phyloP scores from a whole-genome alignment of 495 filamentous ascomycete genomes.

The Podospora anserina region DNA sequence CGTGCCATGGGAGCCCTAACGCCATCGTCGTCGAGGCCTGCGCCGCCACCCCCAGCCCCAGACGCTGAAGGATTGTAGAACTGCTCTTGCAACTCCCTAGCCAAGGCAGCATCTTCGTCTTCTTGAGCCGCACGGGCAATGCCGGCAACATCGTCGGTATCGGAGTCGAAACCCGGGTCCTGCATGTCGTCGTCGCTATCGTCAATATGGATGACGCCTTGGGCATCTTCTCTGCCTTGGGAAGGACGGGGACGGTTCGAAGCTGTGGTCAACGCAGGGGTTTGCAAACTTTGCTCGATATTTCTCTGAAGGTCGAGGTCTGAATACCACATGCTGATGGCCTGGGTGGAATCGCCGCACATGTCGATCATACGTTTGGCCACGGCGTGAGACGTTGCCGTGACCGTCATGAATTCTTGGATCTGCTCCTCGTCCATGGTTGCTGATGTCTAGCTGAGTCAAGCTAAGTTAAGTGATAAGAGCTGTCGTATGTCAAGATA shows the following conservation, averaged over 20 bases:
- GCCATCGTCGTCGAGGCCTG: conserved; percentile 48
- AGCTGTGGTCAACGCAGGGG: conserved; percentile 29
- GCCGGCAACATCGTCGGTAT: conserved; percentile 34
- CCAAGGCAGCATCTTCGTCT: conserved; percentile 93
- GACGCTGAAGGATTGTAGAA: conserved; percentile 60
- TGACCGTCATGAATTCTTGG: conserved; percentile 62
- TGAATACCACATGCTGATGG: conserved; percentile 84
- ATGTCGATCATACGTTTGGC: conserved; percentile 78
- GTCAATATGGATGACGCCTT: conserved; percentile 67
- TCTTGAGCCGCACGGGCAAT: conserved; percentile 46
- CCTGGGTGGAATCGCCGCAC: conserved; percentile 78
- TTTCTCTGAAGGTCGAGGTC: conserved; percentile 63
- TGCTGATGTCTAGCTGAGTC: not conserved
- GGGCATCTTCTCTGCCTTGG: conserved; percentile 48
- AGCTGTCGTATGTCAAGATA: too few relatives aligned
- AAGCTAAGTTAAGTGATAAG: too few relatives aligned
- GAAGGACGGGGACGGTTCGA: conserved; percentile 26
- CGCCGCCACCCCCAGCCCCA: conserved; percentile 30
- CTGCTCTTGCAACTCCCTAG: conserved; percentile 85
- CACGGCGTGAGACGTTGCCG: conserved; percentile 55
- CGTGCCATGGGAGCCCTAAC: conserved; percentile 89
- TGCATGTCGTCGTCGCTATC: conserved; percentile 60
- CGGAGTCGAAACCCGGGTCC: conserved; percentile 49
- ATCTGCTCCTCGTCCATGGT: not conserved
- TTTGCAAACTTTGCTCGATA: conserved; percentile 35